Evolutionary conservation across 768 basidiomycete genomes (phyloP).

Genomic region (Panaeolus cyanescens): DNA sequence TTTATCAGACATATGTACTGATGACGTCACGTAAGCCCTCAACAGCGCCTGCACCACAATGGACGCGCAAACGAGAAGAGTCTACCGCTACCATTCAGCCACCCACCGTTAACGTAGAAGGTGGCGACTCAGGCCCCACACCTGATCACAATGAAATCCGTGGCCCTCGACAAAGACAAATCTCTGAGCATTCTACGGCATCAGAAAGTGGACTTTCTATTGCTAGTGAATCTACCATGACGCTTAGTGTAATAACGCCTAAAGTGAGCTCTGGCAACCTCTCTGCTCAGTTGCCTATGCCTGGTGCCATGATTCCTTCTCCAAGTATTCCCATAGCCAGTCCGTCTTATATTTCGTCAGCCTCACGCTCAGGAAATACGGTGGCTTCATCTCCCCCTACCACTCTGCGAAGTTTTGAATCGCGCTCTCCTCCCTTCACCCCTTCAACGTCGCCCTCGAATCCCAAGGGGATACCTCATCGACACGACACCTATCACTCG

Average conservation of each 20-base stretch:
- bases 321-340: constrained; percentile 11
- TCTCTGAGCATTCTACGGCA: constrained; percentile 5
- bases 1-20: constrained; percentile 54
- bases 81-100: constrained; percentile 17
- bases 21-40: constrained; percentile 33
- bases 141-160: not conserved
- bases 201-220: constrained; percentile 9
- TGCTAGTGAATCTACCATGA: constrained; percentile 11
- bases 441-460: not conserved
- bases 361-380: not conserved
- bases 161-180: constrained; percentile 7
- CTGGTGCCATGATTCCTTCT: constrained; percentile 20
- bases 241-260: not conserved
- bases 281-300: constrained; percentile 18
- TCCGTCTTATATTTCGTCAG: not conserved
- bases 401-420: not conserved
- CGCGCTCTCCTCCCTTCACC: not conserved
- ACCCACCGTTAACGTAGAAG: constrained; percentile 10
- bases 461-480: not conserved
- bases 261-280: not conserved
- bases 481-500: constrained; percentile 17
- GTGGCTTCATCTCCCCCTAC: not conserved
- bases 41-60: not conserved
- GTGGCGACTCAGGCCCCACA: constrained; percentile 1
- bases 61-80: constrained; percentile 15